These are phyloP conservation scores for Spongospora subterranea DNA, from an alignment of 208 protist genomes.

Conservation along the genomic window DNA sequence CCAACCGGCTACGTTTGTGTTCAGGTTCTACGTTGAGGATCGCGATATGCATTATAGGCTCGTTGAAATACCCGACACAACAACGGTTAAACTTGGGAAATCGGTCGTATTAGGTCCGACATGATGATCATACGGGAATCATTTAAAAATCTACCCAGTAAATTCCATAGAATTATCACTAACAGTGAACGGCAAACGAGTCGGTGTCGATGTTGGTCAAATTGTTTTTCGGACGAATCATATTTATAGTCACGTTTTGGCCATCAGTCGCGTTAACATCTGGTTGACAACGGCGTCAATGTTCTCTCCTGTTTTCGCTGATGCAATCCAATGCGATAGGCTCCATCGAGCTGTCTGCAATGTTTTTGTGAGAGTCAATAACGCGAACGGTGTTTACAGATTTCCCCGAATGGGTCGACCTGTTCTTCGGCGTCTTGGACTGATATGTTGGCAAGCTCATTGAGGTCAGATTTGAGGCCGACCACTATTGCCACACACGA, in stretches of 20 bases:
- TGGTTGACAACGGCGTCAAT: background rate
- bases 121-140: slow-evolving; percentile 18
- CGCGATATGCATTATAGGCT: slow-evolving; percentile 44
- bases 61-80: slow-evolving; percentile 13
- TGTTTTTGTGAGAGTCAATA: background rate
- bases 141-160: too few relatives aligned
- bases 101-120: slow-evolving; percentile 3
- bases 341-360: background rate
- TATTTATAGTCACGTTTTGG: too few relatives aligned
- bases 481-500: background rate
- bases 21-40: slow-evolving; percentile 50
- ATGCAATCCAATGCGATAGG: slow-evolving; percentile 51
- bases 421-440: slow-evolving; percentile 44
- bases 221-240: too few relatives aligned
- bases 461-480: slow-evolving; percentile 17
- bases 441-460: background rate
- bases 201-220: too few relatives aligned
- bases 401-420: background rate
- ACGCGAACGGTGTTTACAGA: background rate
- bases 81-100: background rate
- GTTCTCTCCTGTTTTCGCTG: slow-evolving; percentile 20
- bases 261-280: background rate
- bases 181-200: too few relatives aligned
- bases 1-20: too few relatives aligned
- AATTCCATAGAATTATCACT: too few relatives aligned